Evolutionary conservation across 129 eudicot species (phyloP).

Genomic region (Chrysanthemum seticuspe): DNA sequence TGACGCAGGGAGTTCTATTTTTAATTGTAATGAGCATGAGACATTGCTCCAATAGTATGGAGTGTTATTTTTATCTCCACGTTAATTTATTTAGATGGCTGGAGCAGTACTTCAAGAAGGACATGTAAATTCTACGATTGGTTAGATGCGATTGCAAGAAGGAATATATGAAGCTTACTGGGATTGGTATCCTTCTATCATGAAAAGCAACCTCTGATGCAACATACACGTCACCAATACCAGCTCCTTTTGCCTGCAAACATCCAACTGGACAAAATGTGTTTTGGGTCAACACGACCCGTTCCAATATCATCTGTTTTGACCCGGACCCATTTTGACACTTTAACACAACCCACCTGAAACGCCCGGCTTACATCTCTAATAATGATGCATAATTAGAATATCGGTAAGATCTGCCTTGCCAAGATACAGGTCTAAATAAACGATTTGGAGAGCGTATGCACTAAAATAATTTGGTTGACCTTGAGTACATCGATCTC

Average conservation of each 20-base stretch:
- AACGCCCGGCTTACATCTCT: neutral
- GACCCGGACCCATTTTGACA: too few species aligned
- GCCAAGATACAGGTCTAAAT: too few species aligned
- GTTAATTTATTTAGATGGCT: too few species aligned
- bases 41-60: neutral
- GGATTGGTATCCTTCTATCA: constrained; percentile 87
- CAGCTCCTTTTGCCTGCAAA: constrained; percentile 82
- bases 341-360: too few species aligned
- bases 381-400: neutral
- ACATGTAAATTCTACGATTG: too few species aligned
- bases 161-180: constrained; percentile 40
- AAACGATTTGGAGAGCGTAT: too few species aligned
- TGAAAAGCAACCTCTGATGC: constrained; percentile 81
- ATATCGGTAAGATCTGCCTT: neutral
- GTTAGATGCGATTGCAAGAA: too few species aligned
- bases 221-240: constrained; percentile 74
- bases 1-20: neutral
- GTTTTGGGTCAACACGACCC: too few species aligned
- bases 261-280: neutral
- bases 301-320: too few species aligned
- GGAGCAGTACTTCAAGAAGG: too few species aligned
- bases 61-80: neutral
- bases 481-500: too few species aligned
- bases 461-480: too few species aligned
- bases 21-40: neutral